A percentile compares a stretch with the other conserved stretches of the same genome.
These are phyloP conservation scores for Volvox reticuliferus DNA, from an alignment of 139 green algal genomes.

Conservation along the genomic window DNA sequence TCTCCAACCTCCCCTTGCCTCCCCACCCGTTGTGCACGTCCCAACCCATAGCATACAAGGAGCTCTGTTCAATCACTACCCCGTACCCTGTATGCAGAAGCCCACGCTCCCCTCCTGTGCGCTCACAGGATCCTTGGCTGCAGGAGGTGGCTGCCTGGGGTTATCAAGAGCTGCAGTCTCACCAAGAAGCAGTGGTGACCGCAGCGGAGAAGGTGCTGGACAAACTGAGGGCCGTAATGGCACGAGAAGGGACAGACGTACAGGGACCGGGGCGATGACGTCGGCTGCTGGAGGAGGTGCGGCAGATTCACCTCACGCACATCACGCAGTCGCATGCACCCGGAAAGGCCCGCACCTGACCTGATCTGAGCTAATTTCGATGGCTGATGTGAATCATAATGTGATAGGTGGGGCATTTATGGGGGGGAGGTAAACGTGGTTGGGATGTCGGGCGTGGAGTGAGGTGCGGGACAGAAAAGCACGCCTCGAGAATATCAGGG, in stretches of 20 bases:
- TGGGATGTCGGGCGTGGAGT: too few species aligned
- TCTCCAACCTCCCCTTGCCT: not conserved
- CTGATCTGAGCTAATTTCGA: too few species aligned
- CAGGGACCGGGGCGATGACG: not conserved
- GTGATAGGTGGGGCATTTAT: too few species aligned
- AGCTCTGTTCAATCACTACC: too few species aligned
- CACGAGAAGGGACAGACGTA: not conserved
- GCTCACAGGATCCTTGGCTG: constrained; percentile 39
- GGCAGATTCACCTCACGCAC: not conserved
- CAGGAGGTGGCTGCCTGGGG: constrained; percentile 37
- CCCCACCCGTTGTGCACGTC: not conserved
- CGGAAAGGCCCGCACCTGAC: too few species aligned
- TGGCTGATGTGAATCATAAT: too few species aligned
- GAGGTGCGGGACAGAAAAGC: too few species aligned
- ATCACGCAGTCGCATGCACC: too few species aligned
- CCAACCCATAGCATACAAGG: not conserved
- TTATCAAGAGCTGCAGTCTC: constrained; percentile 50
- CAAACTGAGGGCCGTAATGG: not conserved
- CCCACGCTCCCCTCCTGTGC: not conserved
- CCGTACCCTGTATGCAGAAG: too few species aligned
- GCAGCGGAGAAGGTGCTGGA: not conserved
- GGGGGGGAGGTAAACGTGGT: too few species aligned
- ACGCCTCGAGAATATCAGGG: too few species aligned
- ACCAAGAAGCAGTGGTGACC: not conserved
- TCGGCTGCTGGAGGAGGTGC: not conserved